These are phyloP conservation scores for Thelephora ganbajun DNA, from an alignment of 768 basidiomycete species.

Conservation along the genomic window DNA sequence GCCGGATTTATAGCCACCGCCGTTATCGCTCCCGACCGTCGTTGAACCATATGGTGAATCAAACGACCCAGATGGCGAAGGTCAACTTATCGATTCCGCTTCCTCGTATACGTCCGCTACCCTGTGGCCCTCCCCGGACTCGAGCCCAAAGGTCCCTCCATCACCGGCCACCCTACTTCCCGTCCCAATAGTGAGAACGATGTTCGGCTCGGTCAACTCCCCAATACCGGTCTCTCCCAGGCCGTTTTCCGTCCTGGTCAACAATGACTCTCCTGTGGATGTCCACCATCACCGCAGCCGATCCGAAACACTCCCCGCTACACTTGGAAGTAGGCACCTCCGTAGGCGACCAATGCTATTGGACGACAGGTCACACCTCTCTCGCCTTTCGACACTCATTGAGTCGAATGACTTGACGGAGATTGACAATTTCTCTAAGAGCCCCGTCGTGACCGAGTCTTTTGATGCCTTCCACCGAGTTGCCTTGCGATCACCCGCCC, in stretches of 20 bases:
- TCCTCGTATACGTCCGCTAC: neutral
- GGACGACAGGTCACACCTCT: conserved; percentile 23
- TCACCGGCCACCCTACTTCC: neutral
- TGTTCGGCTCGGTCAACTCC: neutral
- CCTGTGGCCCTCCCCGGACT: neutral
- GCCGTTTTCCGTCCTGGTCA: neutral
- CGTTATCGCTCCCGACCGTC: too few species aligned
- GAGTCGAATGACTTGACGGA: conserved; percentile 23
- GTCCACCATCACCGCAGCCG: conserved; percentile 1
- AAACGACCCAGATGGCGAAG: neutral
- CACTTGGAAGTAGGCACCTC: conserved; percentile 12
- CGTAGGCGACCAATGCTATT: conserved; percentile 25
- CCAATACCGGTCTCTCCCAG: neutral
- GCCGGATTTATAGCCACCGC: too few species aligned
- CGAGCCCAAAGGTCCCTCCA: too few species aligned
- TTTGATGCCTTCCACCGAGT: conserved; percentile 8
- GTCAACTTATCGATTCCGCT: neutral
- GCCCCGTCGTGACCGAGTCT: conserved; percentile 11
- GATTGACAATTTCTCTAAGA: conserved; percentile 18
- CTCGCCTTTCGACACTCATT: conserved; percentile 23
- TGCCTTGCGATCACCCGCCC: neutral
- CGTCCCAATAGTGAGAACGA: neutral
- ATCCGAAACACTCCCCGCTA: conserved; percentile 5
- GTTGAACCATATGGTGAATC: neutral
- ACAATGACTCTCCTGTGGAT: neutral